Percentiles rank a stretch among this genome's conserved stretches.
These are phyloP conservation scores for Silene conica DNA, from an alignment of 148 eudicot species.

Conservation along the genomic window DNA sequence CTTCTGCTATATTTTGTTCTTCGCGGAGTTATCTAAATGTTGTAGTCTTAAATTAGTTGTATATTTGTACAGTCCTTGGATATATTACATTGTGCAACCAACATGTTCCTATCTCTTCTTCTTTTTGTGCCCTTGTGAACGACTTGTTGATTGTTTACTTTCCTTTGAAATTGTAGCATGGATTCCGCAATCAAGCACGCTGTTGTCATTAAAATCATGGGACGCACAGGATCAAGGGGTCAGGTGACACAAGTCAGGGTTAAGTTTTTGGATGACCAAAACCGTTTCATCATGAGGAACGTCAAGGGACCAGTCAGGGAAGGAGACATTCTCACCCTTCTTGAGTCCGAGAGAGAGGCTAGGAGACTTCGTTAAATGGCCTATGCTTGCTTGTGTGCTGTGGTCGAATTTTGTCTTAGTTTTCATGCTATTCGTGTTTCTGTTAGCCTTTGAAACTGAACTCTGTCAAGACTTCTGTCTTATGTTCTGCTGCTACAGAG, in stretches of 20 bases:
- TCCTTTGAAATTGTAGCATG: conserved; percentile 15
- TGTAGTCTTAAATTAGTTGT: too few species aligned
- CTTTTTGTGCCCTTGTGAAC: background rate
- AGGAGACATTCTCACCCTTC: conserved; percentile 23
- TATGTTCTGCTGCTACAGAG: too few species aligned
- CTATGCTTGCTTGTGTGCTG: background rate
- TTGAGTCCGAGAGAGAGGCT: conserved; percentile 26
- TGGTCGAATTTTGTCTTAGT: conserved; percentile 5
- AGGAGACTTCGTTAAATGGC: conserved; percentile 23
- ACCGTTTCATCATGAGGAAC: conserved; percentile 25
- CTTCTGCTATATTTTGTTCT: too few species aligned
- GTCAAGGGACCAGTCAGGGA: conserved; percentile 27
- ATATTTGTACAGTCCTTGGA: too few species aligned
- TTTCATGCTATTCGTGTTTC: too few species aligned
- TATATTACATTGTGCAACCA: too few species aligned
- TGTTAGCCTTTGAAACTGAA: too few species aligned
- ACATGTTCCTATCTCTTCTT: too few species aligned
- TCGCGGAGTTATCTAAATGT: too few species aligned
- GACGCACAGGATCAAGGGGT: conserved; percentile 27
- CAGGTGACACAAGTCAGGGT: conserved; percentile 23
- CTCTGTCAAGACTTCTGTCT: too few species aligned
- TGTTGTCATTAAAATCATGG: conserved; percentile 20
- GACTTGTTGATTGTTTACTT: background rate
- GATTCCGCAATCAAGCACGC: conserved; percentile 24
- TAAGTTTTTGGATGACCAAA: conserved; percentile 19